Evolutionary conservation across 331 rosid species (phyloP).

Genomic region (Spiraea crenata): DNA sequence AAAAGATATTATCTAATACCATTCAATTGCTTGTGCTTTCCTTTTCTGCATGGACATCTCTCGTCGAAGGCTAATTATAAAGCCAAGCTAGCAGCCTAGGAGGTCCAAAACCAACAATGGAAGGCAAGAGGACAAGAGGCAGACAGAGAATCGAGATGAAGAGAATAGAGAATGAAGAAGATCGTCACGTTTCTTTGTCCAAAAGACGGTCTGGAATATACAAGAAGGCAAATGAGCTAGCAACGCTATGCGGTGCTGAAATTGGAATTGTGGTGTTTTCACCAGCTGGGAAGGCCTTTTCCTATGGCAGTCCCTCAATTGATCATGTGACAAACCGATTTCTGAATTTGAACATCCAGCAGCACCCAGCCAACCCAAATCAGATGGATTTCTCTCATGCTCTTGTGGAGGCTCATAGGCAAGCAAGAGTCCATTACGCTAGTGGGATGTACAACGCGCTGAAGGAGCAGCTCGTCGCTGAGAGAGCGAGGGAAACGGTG

Average conservation of each 20-base stretch:
- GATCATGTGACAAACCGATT: background rate
- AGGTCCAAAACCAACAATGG: background rate
- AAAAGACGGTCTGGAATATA: background rate
- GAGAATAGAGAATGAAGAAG: background rate
- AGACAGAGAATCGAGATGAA: background rate
- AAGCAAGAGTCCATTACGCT: background rate
- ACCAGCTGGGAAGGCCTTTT: background rate
- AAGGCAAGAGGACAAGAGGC: constrained; percentile 3
- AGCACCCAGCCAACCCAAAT: background rate
- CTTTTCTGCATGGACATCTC: background rate
- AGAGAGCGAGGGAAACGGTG: background rate
- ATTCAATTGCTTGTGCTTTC: background rate
- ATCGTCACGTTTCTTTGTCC: background rate
- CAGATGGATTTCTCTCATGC: background rate
- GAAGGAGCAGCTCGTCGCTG: background rate
- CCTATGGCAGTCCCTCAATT: background rate
- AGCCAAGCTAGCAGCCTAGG: no score
- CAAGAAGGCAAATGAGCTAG: constrained; percentile 2
- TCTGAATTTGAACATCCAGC: background rate
- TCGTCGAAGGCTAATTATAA: background rate
- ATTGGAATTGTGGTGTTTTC: background rate
- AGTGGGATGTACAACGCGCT: background rate
- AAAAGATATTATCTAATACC: background rate
- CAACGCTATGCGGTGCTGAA: constrained; percentile 1
- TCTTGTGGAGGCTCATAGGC: background rate